A percentile compares a stretch with the other conserved stretches of the same genome.
Evolutionary conservation across 2,329 filamentous ascomycete genomes (phyloP).

Genomic region (Bisporella sp.): DNA sequence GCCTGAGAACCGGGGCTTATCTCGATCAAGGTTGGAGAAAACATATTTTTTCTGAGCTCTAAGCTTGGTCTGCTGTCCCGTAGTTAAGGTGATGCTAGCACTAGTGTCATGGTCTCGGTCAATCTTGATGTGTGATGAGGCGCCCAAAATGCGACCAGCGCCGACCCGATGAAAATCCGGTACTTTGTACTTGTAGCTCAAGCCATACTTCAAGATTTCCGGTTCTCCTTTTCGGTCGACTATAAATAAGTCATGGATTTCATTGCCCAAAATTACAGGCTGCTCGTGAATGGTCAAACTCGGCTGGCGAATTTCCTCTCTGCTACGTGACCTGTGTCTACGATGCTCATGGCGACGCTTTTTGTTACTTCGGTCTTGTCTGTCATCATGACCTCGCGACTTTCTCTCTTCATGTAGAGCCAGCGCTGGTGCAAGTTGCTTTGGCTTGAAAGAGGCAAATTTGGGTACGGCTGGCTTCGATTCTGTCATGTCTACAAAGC

Average conservation of each 20-base stretch:
- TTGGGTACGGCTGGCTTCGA: slow-evolving; percentile 47
- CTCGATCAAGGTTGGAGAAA: slow-evolving; percentile 34
- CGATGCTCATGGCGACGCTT: neutral
- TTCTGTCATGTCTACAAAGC: slow-evolving; percentile 16
- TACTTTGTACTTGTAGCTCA: slow-evolving; percentile 63
- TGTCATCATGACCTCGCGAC: slow-evolving; percentile 7
- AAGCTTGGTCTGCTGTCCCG: slow-evolving; percentile 29
- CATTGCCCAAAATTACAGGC: no score
- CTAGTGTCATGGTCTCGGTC: slow-evolving; percentile 49
- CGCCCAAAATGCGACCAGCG: slow-evolving; percentile 63
- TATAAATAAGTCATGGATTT: neutral
- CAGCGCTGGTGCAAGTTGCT: slow-evolving; percentile 16
- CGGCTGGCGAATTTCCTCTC: slow-evolving; percentile 3
- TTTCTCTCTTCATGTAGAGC: slow-evolving; percentile 1
- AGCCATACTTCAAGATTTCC: slow-evolving; percentile 68
- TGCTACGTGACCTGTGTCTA: slow-evolving; percentile 5
- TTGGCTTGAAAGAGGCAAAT: slow-evolving; percentile 67
- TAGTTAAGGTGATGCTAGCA: slow-evolving; percentile 41
- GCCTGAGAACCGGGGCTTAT: slow-evolving; percentile 34
- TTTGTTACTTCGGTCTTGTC: neutral
- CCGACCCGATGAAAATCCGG: slow-evolving; percentile 66
- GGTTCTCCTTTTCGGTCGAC: slow-evolving; percentile 72
- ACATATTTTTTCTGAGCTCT: slow-evolving; percentile 36
- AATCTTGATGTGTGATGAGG: slow-evolving; percentile 52
- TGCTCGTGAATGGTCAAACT: no score